Percentiles rank a stretch among this genome's conserved stretches.
Evolutionary conservation across 495 filamentous ascomycete species (phyloP).

Genomic region (Xylaria castorea): DNA sequence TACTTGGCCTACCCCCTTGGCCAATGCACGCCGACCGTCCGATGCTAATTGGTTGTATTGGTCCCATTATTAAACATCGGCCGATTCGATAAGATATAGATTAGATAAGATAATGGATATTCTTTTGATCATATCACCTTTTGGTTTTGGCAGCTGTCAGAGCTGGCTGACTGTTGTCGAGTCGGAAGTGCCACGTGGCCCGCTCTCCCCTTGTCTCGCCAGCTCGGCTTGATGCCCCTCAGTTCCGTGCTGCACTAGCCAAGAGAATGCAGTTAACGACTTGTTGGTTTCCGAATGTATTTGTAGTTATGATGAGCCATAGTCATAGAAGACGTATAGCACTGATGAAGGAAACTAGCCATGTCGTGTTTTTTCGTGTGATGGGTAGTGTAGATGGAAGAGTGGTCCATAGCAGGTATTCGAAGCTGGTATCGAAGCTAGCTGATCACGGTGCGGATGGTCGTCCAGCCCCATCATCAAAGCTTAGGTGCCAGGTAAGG

Average conservation of each 20-base stretch:
- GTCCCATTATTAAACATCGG: conserved; percentile 35
- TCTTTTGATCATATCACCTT: background rate
- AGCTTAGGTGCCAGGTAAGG: background rate
- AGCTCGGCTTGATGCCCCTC: background rate
- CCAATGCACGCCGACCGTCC: conserved; percentile 19
- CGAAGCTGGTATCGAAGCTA: conserved; percentile 7
- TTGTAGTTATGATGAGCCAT: background rate
- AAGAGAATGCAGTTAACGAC: background rate
- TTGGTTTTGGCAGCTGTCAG: background rate
- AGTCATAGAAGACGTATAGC: background rate
- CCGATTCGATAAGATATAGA: conserved; percentile 39
- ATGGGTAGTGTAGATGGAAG: background rate
- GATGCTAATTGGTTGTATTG: conserved; percentile 29
- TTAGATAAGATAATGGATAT: conserved; percentile 24
- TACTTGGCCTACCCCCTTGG: conserved; percentile 28
- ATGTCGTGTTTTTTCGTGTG: background rate
- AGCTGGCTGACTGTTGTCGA: background rate
- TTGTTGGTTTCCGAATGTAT: background rate
- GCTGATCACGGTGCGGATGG: background rate
- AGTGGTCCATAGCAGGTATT: conserved; percentile 8
- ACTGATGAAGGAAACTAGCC: background rate
- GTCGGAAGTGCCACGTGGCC: background rate
- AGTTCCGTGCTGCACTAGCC: background rate
- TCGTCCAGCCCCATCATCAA: conserved; percentile 4
- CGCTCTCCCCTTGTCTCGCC: background rate